These are phyloP conservation scores for Coelastrella sp. DNA, from an alignment of 139 green algal species.

Conservation along the genomic window DNA sequence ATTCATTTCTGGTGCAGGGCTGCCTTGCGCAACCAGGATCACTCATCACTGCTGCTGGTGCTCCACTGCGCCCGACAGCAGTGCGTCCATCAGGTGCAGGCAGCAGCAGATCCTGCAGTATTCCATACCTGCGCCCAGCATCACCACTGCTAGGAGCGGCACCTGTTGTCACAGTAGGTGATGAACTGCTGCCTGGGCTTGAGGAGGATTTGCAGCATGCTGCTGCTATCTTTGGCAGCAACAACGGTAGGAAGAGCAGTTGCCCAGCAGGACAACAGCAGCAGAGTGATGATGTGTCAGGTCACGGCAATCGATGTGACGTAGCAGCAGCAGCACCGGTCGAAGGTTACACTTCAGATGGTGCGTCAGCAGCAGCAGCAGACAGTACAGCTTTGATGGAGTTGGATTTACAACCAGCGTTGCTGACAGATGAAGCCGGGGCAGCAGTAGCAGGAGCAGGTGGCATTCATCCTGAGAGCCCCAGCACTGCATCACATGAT, in stretches of 20 bases:
- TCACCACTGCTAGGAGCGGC: constrained; percentile 3
- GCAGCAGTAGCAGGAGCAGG: background rate
- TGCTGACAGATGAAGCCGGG: background rate
- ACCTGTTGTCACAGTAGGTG: background rate
- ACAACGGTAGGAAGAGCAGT: background rate
- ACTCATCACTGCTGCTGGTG: background rate
- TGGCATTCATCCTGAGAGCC: constrained; percentile 15
- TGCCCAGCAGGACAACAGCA: too few relatives aligned
- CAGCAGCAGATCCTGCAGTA: background rate
- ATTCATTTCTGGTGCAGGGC: background rate
- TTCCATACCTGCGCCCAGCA: background rate
- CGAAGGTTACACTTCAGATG: background rate
- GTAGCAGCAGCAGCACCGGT: constrained; percentile 11
- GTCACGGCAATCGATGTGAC: too few relatives aligned
- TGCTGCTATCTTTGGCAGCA: constrained; percentile 29
- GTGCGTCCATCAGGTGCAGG: background rate
- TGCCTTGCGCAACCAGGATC: background rate
- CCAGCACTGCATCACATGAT: constrained; percentile 10
- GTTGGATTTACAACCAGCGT: background rate
- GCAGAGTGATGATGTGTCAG: too few relatives aligned
- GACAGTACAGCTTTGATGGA: background rate
- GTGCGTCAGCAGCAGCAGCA: background rate
- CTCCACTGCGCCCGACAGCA: background rate
- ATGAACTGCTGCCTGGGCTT: constrained; percentile 28
- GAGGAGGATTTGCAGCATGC: constrained; percentile 39